phyloP scores from a whole-genome alignment of 805 yeast species.

The Kodamaea laetipori region DNA sequence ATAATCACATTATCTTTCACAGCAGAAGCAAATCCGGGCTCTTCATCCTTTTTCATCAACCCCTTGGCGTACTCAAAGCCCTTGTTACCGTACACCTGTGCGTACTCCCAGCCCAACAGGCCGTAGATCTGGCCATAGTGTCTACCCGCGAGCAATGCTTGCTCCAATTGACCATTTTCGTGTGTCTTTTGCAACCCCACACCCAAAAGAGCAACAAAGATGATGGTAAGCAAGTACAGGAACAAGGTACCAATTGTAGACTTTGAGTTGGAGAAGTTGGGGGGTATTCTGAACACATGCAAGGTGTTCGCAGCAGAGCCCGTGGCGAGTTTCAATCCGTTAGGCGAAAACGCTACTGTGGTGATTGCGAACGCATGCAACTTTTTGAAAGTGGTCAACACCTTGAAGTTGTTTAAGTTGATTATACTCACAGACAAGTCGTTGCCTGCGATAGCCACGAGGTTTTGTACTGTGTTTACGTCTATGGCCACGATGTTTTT shows the following conservation, averaged over 20 bases:
- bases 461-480: constrained; percentile 41
- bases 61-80: background rate
- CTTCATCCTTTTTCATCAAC: constrained; percentile 3
- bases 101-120: constrained; percentile 22
- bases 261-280: constrained; percentile 43
- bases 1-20: constrained; percentile 12
- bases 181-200: constrained; percentile 36
- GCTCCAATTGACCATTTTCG: constrained; percentile 37
- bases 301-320: constrained; percentile 78
- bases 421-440: constrained; percentile 68
- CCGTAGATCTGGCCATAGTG: constrained; percentile 21
- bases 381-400: constrained; percentile 52
- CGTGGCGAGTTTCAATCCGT: constrained; percentile 66
- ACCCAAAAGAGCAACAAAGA: constrained; percentile 35
- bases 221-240: constrained; percentile 35
- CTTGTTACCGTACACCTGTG: constrained; percentile 17
- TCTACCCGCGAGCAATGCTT: constrained; percentile 21
- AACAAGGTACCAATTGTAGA: constrained; percentile 39
- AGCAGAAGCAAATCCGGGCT: constrained; percentile 8
- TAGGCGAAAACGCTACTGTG: constrained; percentile 64
- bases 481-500: constrained; percentile 58
- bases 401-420: constrained; percentile 51
- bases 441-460: constrained; percentile 60
- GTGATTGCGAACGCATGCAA: constrained; percentile 83
- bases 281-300: constrained; percentile 62